Conservation (phyloP, 768 basidiomycete genomes). For the Naganishia kalamii region DNA sequence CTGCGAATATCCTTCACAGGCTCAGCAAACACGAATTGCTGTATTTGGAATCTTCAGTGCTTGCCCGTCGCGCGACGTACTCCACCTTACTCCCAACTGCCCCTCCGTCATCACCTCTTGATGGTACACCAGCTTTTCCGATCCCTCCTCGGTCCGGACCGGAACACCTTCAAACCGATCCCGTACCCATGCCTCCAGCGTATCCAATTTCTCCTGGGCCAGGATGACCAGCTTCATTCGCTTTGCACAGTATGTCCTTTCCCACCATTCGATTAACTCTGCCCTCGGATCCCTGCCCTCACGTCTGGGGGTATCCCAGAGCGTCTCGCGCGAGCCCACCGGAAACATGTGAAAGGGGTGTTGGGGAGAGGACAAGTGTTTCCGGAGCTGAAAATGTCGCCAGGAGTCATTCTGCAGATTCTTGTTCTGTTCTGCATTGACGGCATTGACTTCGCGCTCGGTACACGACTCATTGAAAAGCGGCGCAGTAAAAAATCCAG, state of each 20-base stretch:
- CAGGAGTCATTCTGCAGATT: slow-evolving; percentile 66
- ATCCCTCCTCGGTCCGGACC: slow-evolving; percentile 32
- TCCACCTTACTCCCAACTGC: slow-evolving; percentile 36
- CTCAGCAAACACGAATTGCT: slow-evolving; percentile 56
- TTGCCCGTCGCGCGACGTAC: background rate
- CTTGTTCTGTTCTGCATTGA: slow-evolving; percentile 86
- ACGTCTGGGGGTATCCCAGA: slow-evolving; percentile 47
- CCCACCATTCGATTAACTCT: slow-evolving; percentile 50
- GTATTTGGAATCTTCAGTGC: background rate
- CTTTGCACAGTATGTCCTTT: slow-evolving; percentile 48
- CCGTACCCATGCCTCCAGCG: slow-evolving; percentile 41
- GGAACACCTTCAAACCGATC: slow-evolving; percentile 41
- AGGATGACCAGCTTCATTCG: slow-evolving; percentile 57
- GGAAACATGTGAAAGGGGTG: slow-evolving; percentile 91
- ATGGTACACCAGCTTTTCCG: slow-evolving; percentile 32
- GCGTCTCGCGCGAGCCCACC: slow-evolving; percentile 59
- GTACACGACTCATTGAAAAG: slow-evolving; percentile 57
- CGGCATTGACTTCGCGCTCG: slow-evolving; percentile 64
- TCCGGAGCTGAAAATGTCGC: slow-evolving; percentile 88
- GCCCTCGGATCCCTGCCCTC: slow-evolving; percentile 47
- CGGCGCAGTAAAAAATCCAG: slow-evolving; percentile 79
- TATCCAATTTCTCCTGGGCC: slow-evolving; percentile 45
- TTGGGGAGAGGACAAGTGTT: slow-evolving; percentile 68
- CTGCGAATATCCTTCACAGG: slow-evolving; percentile 82
- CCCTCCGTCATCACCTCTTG: slow-evolving; percentile 34